A percentile compares a stretch with the other conserved stretches of the same genome.
Evolutionary conservation across 1,139 yeast species (phyloP).

Genomic region (Nakaseomyces bracarensis): DNA sequence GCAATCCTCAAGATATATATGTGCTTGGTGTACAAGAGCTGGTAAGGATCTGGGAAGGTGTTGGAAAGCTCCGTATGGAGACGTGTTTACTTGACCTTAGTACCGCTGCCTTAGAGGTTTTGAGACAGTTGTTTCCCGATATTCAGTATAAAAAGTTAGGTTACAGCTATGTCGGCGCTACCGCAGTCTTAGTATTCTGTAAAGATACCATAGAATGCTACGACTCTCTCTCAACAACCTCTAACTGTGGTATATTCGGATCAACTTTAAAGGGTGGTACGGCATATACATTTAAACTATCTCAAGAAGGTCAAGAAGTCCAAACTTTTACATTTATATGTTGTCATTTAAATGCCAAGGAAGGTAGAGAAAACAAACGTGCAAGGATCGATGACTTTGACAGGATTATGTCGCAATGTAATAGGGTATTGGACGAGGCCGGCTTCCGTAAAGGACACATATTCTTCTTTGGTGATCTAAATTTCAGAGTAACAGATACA

Average conservation of each 20-base stretch:
- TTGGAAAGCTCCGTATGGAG: constrained; percentile 38
- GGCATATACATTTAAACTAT: constrained; percentile 44
- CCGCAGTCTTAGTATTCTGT: constrained; percentile 51
- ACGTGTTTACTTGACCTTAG: constrained; percentile 38
- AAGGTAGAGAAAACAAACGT: constrained; percentile 44
- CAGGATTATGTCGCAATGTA: constrained; percentile 45
- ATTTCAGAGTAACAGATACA: constrained; percentile 45
- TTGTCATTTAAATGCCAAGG: constrained; percentile 71
- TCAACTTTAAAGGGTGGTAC: constrained; percentile 72
- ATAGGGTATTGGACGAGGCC: constrained; percentile 44
- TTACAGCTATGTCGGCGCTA: constrained; percentile 51
- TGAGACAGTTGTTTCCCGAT: constrained; percentile 35
- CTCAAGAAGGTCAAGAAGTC: constrained; percentile 20
- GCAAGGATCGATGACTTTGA: constrained; percentile 48
- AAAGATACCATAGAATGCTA: constrained; percentile 34
- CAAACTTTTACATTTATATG: constrained; percentile 51
- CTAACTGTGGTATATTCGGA: constrained; percentile 45
- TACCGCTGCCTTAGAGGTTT: constrained; percentile 36
- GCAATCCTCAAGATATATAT: constrained; percentile 39
- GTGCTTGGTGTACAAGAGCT: constrained; percentile 74
- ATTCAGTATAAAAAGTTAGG: constrained; percentile 41
- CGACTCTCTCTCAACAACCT: constrained; percentile 7
- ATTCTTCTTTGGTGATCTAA: constrained; percentile 76
- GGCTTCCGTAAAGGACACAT: constrained; percentile 44
- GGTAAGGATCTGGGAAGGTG: constrained; percentile 55